phyloP scores from a whole-genome alignment of 2,329 filamentous ascomycete species.

The Claviceps africana region DNA sequence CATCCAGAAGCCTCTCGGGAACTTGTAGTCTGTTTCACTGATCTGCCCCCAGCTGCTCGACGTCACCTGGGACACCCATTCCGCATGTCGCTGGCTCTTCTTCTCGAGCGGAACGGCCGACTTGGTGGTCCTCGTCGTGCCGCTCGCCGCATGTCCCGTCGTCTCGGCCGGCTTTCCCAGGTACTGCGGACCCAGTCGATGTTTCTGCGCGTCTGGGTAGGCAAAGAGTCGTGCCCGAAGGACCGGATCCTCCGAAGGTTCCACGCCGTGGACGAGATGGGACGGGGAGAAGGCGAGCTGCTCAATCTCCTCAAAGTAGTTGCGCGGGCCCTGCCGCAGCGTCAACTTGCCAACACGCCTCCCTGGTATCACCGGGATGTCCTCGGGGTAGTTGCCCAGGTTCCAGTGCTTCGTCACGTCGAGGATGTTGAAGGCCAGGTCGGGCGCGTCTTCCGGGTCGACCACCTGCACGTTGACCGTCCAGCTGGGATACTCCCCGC shows the following conservation, averaged over 20 bases:
- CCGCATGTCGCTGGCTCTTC: neutral
- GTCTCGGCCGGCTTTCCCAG: neutral
- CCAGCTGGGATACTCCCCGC: slow-evolving; percentile 49
- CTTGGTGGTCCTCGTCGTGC: neutral
- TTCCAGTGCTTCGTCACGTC: slow-evolving; percentile 60
- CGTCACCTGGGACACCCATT: neutral
- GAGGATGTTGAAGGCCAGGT: slow-evolving; percentile 49
- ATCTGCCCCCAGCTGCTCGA: neutral
- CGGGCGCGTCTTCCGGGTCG: slow-evolving; percentile 46
- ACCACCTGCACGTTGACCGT: slow-evolving; percentile 50
- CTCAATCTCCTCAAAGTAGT: slow-evolving; percentile 59
- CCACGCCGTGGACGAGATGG: slow-evolving; percentile 49
- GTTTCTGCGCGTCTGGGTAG: slow-evolving; percentile 48
- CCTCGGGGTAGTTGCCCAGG: slow-evolving; percentile 28
- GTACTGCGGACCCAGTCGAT: slow-evolving; percentile 30
- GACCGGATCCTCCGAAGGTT: slow-evolving; percentile 47
- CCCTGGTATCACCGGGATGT: slow-evolving; percentile 32
- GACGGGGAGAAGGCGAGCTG: slow-evolving; percentile 53
- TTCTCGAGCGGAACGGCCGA: neutral
- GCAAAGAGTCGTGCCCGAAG: slow-evolving; percentile 47
- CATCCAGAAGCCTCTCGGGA: neutral
- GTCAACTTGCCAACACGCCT: slow-evolving; percentile 47
- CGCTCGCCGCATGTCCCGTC: neutral
- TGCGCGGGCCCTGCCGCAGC: slow-evolving; percentile 49
- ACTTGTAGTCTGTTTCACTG: neutral